A percentile compares a stretch with the other conserved stretches of the same genome.
These are phyloP conservation scores for Podosphaera xanthii DNA, from an alignment of 2,329 filamentous ascomycete species.

Conservation along the genomic window DNA sequence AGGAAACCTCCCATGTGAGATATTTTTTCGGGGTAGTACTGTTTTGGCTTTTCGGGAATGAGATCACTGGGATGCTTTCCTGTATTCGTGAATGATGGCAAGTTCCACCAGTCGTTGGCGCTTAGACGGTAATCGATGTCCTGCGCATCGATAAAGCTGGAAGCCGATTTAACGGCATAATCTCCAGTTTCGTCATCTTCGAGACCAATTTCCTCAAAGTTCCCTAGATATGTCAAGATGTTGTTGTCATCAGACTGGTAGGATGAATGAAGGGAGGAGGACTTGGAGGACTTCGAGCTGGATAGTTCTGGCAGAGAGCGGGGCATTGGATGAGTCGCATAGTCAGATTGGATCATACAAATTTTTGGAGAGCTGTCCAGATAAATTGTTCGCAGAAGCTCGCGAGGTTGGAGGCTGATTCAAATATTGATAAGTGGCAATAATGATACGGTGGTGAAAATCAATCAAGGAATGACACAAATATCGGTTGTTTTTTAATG, in stretches of 20 bases:
- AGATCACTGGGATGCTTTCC: not conserved
- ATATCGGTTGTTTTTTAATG: no score
- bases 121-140: not conserved
- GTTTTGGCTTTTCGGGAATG: not conserved
- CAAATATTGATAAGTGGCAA: no score
- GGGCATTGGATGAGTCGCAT: slow-evolving; percentile 19
- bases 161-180: slow-evolving; percentile 11
- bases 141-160: not conserved
- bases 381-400: no score
- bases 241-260: slow-evolving; percentile 49
- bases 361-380: no score
- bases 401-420: no score
- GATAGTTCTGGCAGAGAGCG: slow-evolving; percentile 60
- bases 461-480: no score
- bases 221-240: slow-evolving; percentile 46
- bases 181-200: slow-evolving; percentile 34
- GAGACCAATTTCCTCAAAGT: slow-evolving; percentile 87
- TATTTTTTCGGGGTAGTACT: not conserved
- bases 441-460: no score
- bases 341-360: not conserved
- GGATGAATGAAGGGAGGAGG: slow-evolving; percentile 67
- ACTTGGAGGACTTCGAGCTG: slow-evolving; percentile 72
- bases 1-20: not conserved
- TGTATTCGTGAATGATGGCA: not conserved
- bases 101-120: not conserved